Evolutionary conservation across 208 protist species (phyloP).

Genomic region (Wallacemonas sp.): DNA sequence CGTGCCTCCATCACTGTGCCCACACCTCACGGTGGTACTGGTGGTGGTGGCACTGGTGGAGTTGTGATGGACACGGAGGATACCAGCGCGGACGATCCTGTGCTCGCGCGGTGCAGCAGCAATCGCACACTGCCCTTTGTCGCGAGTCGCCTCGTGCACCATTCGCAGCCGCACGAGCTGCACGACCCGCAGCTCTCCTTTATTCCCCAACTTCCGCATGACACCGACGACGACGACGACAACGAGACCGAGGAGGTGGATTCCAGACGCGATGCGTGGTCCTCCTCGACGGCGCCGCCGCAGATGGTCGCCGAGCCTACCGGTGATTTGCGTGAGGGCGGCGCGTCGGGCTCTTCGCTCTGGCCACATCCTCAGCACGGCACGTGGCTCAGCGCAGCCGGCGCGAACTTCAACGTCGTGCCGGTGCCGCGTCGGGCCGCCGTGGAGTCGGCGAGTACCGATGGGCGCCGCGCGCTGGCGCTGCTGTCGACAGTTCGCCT

Average conservation of each 20-base stretch:
- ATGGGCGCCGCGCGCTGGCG: conserved; percentile 37
- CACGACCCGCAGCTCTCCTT: not conserved
- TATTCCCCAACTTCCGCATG: too few relatives aligned
- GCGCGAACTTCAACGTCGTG: not conserved
- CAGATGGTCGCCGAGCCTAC: too few relatives aligned
- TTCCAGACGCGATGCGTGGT: too few relatives aligned
- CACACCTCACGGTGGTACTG: not conserved
- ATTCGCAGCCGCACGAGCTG: not conserved
- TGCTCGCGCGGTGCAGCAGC: not conserved
- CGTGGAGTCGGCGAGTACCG: not conserved
- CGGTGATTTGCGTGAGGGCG: too few relatives aligned
- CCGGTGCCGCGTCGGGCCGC: not conserved
- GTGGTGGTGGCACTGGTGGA: too few relatives aligned
- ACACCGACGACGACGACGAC: not conserved
- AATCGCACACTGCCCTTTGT: conserved; percentile 7
- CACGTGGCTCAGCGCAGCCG: too few relatives aligned
- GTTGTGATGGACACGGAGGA: too few relatives aligned
- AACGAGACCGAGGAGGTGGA: too few relatives aligned
- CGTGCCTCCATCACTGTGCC: not conserved
- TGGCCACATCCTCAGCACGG: too few relatives aligned
- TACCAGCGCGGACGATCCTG: too few relatives aligned
- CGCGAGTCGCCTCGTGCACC: not conserved
- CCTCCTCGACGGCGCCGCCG: too few relatives aligned
- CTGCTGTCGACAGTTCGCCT: conserved; percentile 45
- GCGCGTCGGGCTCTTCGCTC: too few relatives aligned